Conservation (phyloP, 306 rosid species). For the Cucurbita argyrosperma region DNA sequence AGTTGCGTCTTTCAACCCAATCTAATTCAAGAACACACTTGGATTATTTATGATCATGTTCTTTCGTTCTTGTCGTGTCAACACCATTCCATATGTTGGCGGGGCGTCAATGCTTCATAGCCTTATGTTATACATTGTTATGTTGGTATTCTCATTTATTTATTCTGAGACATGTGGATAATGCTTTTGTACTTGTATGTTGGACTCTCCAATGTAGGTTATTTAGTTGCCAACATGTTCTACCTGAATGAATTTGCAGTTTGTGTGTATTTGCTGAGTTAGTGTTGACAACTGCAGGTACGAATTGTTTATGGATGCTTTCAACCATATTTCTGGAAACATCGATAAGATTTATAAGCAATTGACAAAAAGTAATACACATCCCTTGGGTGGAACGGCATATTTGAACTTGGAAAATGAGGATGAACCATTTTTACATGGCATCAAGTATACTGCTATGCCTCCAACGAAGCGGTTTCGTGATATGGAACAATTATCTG, state of each 20-base stretch:
- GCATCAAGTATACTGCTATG: conserved; percentile 94
- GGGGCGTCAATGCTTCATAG: not conserved
- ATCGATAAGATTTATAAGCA: conserved; percentile 91
- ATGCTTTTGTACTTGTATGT: not conserved
- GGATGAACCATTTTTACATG: conserved; percentile 91
- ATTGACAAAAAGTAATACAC: conserved; percentile 79
- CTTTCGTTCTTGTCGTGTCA: not conserved
- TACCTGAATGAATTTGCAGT: not conserved
- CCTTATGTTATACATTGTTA: not conserved
- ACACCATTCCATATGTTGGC: not conserved
- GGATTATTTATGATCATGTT: not conserved
- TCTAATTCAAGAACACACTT: not conserved
- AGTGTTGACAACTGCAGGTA: conserved; percentile 40
- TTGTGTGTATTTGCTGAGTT: conserved; percentile 10
- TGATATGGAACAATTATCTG: conserved; percentile 95
- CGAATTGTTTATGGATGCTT: conserved; percentile 80
- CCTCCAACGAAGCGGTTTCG: conserved; percentile 99
- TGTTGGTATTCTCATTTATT: not conserved
- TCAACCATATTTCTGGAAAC: conserved; percentile 62
- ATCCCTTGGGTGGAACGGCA: conserved; percentile 89
- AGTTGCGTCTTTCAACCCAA: not conserved
- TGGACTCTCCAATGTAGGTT: not conserved
- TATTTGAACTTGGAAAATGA: conserved; percentile 90
- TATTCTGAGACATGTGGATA: not conserved
- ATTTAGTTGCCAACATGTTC: not conserved